Base-by-base conservation (phyloP, 2,329 filamentous ascomycete genomes). In the Trichophyton mentagrophytes region DNA sequence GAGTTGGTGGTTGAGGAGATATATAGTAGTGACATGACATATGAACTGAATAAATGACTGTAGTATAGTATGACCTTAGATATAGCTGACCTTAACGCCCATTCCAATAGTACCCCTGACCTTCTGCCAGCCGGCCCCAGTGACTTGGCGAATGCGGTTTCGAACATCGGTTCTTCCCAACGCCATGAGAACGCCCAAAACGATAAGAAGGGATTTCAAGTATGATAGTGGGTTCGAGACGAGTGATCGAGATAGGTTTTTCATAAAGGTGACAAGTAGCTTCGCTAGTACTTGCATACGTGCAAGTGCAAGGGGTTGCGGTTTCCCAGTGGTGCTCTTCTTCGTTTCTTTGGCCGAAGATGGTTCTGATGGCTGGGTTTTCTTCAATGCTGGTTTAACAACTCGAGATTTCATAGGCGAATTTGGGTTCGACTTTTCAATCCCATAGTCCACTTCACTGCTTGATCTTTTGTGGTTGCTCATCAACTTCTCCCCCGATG, bases 11-110 rank as follows among this genome's bases (percentile, higher is more conserved):
- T n/a, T n/a, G n/a, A n/a, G n/a, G n/a, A n/a, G 33, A 36, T 36
- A 36, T 36, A 36, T 36, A 36, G 11, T 55, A 36, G 15, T 55
- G 17, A 22, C 27, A 17, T 17, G 17, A 27, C 55, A 57, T 42
- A 57, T 22, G 40, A 57, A 57, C 33, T 42, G 8, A 15, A 38
- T 30, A 40, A 57, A n/a, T 42, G 33, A 27, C 44, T 27, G 38
- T 15, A n/a, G 3, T 27, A 27, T 27, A 22, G 22, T 47, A 33
- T 57, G 15, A 15, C 17, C 46, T 61, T 65, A 97, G 63, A 99
- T 95, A 76, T 97, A 97, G 72, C 88, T 95, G 69, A 97, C 91
- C 77, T 96, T 97, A 65, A 95, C 88, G 1, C 92, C 93, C 92
- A 97, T 97, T 1, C 91, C 91, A 3, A 92, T 86, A 0, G 93